Evolutionary conservation across 352 stramenopile genomes (phyloP), one percentile per base, ranked within the genome.

Genomic region (Halophytophthora batemanensis): DNA sequence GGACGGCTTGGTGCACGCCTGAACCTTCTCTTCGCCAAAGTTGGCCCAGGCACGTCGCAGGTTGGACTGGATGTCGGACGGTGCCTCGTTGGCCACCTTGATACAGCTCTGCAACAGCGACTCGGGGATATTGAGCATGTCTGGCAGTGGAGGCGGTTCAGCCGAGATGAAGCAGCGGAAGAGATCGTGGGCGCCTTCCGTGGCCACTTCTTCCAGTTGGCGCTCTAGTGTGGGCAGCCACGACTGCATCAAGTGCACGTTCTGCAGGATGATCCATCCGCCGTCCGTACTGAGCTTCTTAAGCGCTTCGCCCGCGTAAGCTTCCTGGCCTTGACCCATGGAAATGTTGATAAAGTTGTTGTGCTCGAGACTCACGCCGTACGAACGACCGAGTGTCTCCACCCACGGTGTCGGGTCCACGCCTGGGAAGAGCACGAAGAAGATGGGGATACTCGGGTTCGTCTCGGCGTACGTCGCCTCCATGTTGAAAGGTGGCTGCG

Each of bases 281-380:
- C 95, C 95, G 21, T 88, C 78, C 5, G 91, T 94, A 18, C 91
- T 96, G 33, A 96, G 83, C 44, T 80, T 83, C 61, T 96, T 93
- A 19, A 98, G 66, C 13, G 94, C 77, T 10, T 93, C 88, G 36
- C 96, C 93, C 3, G 93, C 95, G 40, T 96, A 95, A 28, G 86
- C 75, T 41, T 98, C 95, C 54, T 98, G 94, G 18, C 95, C 93
- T 56, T 95, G 83, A 1, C 83, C 83, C 83, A 95, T 95, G 5
- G 90, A 91, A 69, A 97, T 98, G 63, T 98, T 98, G 63, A 98
- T 95, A 42, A 98, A 98, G 43, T 96, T 98, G 56, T 93, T 87
- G 50, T 91, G 93, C 49, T 98, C 94, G 5, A 90, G 52, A 41
- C 83, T 96, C 28, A 98, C 91, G n/a, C 82, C 87, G 40, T 90